Percentiles rank a stretch among this genome's conserved stretches.
Evolutionary conservation across 306 rosid species (phyloP).

Genomic region (Gleditsia sinensis): DNA sequence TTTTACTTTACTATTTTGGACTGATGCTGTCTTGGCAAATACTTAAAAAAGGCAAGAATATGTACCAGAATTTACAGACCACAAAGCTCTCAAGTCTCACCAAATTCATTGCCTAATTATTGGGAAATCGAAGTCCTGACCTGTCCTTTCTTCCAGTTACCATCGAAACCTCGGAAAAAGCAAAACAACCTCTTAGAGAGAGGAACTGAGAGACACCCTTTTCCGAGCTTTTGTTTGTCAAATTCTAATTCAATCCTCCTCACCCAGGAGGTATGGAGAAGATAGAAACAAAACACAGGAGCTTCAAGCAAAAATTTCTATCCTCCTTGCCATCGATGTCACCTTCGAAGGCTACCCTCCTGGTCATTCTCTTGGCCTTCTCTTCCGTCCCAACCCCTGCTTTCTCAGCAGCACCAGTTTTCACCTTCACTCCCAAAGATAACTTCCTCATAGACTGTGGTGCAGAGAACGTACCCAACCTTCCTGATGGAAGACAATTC

Average conservation of each 20-base stretch:
- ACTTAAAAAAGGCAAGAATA: not conserved
- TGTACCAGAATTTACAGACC: not conserved
- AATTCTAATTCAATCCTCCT: constrained; percentile 45
- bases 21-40: not conserved
- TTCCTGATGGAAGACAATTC: constrained; percentile 67
- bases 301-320: constrained; percentile 32
- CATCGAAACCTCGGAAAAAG: not conserved
- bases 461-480: constrained; percentile 32
- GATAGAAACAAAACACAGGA: not conserved
- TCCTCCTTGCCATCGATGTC: constrained; percentile 39
- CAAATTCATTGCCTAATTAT: constrained; percentile 6
- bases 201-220: not conserved
- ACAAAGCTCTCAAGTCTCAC: not conserved
- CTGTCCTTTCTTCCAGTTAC: not conserved
- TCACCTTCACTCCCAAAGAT: constrained; percentile 56
- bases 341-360: constrained; percentile 60
- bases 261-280: constrained; percentile 53
- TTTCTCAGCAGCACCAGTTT: constrained; percentile 7
- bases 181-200: not conserved
- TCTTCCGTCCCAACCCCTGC: not conserved
- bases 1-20: constrained; percentile 21
- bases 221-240: constrained; percentile 21
- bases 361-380: constrained; percentile 38
- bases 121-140: not conserved
- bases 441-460: constrained; percentile 70